Percentiles rank a stretch among this genome's conserved stretches.
These are phyloP conservation scores for Hyaloscypha bicolor DNA, from an alignment of 495 filamentous ascomycete genomes.

Conservation along the genomic window DNA sequence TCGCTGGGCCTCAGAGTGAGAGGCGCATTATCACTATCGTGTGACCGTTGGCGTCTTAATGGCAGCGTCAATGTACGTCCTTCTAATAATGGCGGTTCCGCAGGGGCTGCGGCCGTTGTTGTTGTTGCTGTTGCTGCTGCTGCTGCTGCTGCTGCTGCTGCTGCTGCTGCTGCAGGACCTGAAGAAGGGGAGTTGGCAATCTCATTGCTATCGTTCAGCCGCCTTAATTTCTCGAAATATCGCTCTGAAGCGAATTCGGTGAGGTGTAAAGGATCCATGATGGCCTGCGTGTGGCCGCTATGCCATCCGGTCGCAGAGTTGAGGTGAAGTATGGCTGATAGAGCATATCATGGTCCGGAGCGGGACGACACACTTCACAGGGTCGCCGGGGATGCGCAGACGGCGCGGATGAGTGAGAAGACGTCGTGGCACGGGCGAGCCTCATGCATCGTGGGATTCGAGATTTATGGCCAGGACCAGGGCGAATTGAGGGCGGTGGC, in stretches of 20 bases:
- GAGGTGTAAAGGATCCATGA: slow-evolving; percentile 56
- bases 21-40: slow-evolving; percentile 18
- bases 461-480: slow-evolving; percentile 8
- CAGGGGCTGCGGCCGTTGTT: background rate
- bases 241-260: slow-evolving; percentile 61
- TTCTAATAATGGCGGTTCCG: slow-evolving; percentile 17
- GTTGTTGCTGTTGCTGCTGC: background rate
- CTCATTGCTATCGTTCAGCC: slow-evolving; percentile 29
- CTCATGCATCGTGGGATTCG: slow-evolving; percentile 48
- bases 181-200: slow-evolving; percentile 14
- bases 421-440: slow-evolving; percentile 39
- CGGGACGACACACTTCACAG: slow-evolving; percentile 26
- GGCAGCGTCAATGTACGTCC: slow-evolving; percentile 31
- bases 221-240: slow-evolving; percentile 52
- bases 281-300: slow-evolving; percentile 34
- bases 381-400: slow-evolving; percentile 41
- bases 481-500: slow-evolving; percentile 2
- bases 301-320: slow-evolving; percentile 33
- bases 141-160: slow-evolving; percentile 8
- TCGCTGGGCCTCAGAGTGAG: slow-evolving; percentile 25
- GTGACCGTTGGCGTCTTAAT: slow-evolving; percentile 28
- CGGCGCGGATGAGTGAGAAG: slow-evolving; percentile 34
- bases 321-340: slow-evolving; percentile 21
- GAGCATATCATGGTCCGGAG: slow-evolving; percentile 29
- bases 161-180: slow-evolving; percentile 8